Evolutionary conservation across 2,329 filamentous ascomycete species (phyloP), one percentile per base, ranked within the genome.

Genomic region (Coniochaeta prunicola): DNA sequence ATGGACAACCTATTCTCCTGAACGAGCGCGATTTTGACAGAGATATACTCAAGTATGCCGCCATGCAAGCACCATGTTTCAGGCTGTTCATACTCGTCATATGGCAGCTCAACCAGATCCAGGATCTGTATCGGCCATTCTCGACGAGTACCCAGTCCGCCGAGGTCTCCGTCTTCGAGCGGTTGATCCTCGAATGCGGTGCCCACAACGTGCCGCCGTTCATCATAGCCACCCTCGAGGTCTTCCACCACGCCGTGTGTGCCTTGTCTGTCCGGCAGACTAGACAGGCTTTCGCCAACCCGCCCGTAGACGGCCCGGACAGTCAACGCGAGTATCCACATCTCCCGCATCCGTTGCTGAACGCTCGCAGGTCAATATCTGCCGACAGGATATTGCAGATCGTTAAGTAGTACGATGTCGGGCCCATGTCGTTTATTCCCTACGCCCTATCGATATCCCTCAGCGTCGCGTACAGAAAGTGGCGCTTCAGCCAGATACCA

Each of bases 221-320:
- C 24, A 70, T 82, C 9, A 74, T 85, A 10, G 79, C 78, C 8
- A 86, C 84, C 0, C 76, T 87, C 7, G 84, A 87, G 63, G 78
- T 82, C 0, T 79, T 88, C 17, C 88, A 88, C 64, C 83, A 87
- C 64, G 82, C 84, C 3, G 80, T 88, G 7, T 80, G 83, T 36
- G 85, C 87, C 9, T 71, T 87, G 1, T 86, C 84, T 0, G 86
- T 82, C 56, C 77, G 84, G n/a, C 76, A 80, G 5, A 74, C 79
- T 0, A 61, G 64, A 1, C 65, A 67, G 31, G 64, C 65, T 17
- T 71, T 71, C 53, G 61, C 60, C n/a, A 60, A 58, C 1, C 59
- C 61, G 1, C 62, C 61, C 1, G 64, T 66, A 4, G 64, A 3
- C 68, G 76, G 12, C 73, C 73, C 12, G 53, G 30, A 36, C 28